These are phyloP conservation scores for Apiospora sp. DNA, from an alignment of 2,329 filamentous ascomycete species.

Conservation along the genomic window DNA sequence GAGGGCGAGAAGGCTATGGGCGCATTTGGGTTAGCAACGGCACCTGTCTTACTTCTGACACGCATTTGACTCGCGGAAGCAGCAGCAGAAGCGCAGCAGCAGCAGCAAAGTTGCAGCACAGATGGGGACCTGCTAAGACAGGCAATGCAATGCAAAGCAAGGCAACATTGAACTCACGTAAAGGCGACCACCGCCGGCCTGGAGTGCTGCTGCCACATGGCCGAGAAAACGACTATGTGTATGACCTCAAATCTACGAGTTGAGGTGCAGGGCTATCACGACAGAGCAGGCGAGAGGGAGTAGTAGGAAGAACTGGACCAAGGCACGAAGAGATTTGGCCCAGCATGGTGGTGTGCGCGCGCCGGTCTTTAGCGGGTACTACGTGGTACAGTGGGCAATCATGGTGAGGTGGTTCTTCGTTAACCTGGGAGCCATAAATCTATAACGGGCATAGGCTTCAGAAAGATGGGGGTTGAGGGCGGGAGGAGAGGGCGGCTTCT, in stretches of 20 bases:
- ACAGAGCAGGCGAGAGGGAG: background rate
- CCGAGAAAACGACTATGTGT: background rate
- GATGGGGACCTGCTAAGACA: slow-evolving; percentile 13
- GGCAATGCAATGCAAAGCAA: background rate
- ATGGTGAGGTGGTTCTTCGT: slow-evolving; percentile 12
- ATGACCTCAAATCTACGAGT: background rate
- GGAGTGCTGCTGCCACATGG: slow-evolving; percentile 8
- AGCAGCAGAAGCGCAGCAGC: background rate
- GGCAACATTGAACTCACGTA: background rate
- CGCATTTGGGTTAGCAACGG: slow-evolving; percentile 7
- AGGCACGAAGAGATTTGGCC: background rate
- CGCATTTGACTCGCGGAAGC: background rate
- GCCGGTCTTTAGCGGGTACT: slow-evolving; percentile 8
- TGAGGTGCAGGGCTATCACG: background rate
- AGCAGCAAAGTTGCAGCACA: slow-evolving; percentile 4
- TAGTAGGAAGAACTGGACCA: background rate
- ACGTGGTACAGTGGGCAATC: slow-evolving; percentile 9
- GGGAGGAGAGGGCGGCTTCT: background rate
- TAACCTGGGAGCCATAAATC: background rate
- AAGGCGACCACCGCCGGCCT: background rate
- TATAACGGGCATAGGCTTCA: background rate
- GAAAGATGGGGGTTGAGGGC: background rate
- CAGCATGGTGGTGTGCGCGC: background rate
- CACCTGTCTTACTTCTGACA: background rate
- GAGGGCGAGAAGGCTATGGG: slow-evolving; percentile 33